Conservation (phyloP, 2,329 filamentous ascomycete species). For the Aureobasidium sp. region DNA sequence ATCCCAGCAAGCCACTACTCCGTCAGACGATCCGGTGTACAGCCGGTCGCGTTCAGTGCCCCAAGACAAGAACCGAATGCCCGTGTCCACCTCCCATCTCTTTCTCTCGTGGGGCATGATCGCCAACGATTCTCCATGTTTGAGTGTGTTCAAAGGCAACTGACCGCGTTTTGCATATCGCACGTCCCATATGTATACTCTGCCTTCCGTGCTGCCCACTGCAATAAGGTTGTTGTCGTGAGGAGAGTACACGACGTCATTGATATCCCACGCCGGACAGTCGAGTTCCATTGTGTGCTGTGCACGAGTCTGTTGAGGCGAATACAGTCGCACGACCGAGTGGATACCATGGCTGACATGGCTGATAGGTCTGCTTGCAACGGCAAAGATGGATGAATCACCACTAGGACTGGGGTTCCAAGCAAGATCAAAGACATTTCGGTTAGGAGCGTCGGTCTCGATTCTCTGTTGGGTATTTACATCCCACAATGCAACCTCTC, state of each 20-base stretch:
- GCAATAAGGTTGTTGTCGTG: slow-evolving; percentile 46
- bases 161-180: slow-evolving; percentile 35
- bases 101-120: slow-evolving; percentile 38
- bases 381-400: slow-evolving; percentile 42
- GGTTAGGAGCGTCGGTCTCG: slow-evolving; percentile 40
- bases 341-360: slow-evolving; percentile 35
- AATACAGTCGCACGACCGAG: slow-evolving; percentile 49
- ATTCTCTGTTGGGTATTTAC: slow-evolving; percentile 36
- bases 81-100: slow-evolving; percentile 49
- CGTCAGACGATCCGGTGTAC: slow-evolving; percentile 56
- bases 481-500: slow-evolving; percentile 51
- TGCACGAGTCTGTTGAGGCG: slow-evolving; percentile 29
- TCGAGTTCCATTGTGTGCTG: slow-evolving; percentile 41
- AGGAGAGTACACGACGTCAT: slow-evolving; percentile 46
- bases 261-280: slow-evolving; percentile 55
- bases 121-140: slow-evolving; percentile 46
- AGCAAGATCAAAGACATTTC: slow-evolving; percentile 52
- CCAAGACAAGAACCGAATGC: slow-evolving; percentile 54
- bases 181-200: slow-evolving; percentile 55
- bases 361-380: slow-evolving; percentile 40
- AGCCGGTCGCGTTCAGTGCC: slow-evolving; percentile 45
- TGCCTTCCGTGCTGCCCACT: slow-evolving; percentile 54
- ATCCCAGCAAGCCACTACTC: slow-evolving; percentile 54
- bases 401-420: slow-evolving; percentile 45
- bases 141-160: slow-evolving; percentile 42